A percentile compares a stretch with the other conserved stretches of the same genome.
Conservation (phyloP, 225 moss, liverwort and hornwort genomes). For the Bryoerythrophyllum caledonicum region DNA sequence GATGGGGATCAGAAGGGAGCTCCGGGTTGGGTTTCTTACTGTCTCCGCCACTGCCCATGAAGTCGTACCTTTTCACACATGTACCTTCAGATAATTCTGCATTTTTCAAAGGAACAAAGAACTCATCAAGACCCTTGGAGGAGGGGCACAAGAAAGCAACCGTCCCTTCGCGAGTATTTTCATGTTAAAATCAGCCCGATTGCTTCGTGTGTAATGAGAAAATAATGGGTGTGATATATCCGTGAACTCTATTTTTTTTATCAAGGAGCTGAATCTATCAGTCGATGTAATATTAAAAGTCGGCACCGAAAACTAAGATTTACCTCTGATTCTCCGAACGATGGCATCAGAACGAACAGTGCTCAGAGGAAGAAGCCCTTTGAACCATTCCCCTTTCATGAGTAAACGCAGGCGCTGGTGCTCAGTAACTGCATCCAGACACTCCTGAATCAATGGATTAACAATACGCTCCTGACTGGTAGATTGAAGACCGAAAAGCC, state of each 20-base stretch:
- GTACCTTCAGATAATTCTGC: constrained; percentile 93
- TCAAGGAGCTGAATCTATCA: constrained; percentile 3
- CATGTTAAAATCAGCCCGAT: not conserved
- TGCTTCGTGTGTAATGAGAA: not conserved
- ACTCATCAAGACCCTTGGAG: not conserved
- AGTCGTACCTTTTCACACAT: constrained; percentile 88
- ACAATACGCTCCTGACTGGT: constrained; percentile 59
- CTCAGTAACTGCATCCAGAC: constrained; percentile 96
- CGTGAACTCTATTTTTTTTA: not conserved
- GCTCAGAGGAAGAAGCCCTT: constrained; percentile 83
- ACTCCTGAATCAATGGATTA: constrained; percentile 78
- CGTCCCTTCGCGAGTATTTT: not conserved
- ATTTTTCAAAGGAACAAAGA: not conserved
- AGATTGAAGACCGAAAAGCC: constrained; percentile 74
- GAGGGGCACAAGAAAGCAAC: not conserved
- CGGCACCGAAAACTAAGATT: not conserved
- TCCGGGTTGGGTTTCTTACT: constrained; percentile 62
- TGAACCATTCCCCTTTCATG: constrained; percentile 99
- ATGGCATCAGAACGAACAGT: constrained; percentile 72
- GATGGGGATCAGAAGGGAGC: constrained; percentile 88
- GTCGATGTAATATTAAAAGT: not conserved
- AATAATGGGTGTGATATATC: not conserved
- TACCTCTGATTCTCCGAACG: constrained; percentile 84
- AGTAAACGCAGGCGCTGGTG: constrained; percentile 92
- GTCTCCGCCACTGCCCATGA: constrained; percentile 66